Percentiles rank a stretch among this genome's conserved stretches.
These are phyloP conservation scores for Diaporthe ampelina DNA, from an alignment of 2,329 filamentous ascomycete genomes.

Conservation along the genomic window DNA sequence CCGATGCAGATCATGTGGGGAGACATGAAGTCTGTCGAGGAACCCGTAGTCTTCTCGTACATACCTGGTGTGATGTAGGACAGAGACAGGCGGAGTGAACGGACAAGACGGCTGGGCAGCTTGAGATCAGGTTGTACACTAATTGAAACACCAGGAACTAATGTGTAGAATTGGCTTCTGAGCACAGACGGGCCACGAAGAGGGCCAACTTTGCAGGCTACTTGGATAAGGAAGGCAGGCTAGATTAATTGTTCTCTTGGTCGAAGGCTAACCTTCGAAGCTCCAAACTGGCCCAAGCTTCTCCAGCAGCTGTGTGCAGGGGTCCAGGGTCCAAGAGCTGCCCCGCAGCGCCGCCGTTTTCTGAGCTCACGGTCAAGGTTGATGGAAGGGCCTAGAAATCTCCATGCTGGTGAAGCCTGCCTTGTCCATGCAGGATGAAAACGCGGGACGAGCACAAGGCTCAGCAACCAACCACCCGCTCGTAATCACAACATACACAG, in stretches of 20 bases:
- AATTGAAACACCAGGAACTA: too few relatives aligned
- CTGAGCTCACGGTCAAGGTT: conserved; percentile 32
- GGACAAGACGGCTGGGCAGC: too few relatives aligned
- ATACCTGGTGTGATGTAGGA: background rate
- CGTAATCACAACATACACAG: background rate
- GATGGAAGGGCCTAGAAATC: conserved; percentile 42
- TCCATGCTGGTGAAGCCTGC: conserved; percentile 37
- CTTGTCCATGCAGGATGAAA: conserved; percentile 21
- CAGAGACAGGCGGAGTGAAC: background rate
- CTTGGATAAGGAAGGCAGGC: too few relatives aligned
- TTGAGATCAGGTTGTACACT: too few relatives aligned
- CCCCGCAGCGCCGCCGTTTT: conserved; percentile 27
- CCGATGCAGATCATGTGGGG: background rate
- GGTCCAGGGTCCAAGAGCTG: conserved; percentile 28
- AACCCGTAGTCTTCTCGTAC: background rate
- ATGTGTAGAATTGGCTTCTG: background rate
- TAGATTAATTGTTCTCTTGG: too few relatives aligned
- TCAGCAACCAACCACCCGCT: conserved; percentile 18
- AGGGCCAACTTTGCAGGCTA: background rate
- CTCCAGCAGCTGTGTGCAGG: background rate
- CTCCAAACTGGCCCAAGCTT: conserved; percentile 23
- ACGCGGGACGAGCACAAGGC: conserved; percentile 26
- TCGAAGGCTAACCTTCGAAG: background rate
- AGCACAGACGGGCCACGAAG: background rate
- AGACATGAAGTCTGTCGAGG: background rate